Evolutionary conservation across 2,329 filamentous ascomycete genomes (phyloP).

Genomic region (Coniochaeta pulveracea): DNA sequence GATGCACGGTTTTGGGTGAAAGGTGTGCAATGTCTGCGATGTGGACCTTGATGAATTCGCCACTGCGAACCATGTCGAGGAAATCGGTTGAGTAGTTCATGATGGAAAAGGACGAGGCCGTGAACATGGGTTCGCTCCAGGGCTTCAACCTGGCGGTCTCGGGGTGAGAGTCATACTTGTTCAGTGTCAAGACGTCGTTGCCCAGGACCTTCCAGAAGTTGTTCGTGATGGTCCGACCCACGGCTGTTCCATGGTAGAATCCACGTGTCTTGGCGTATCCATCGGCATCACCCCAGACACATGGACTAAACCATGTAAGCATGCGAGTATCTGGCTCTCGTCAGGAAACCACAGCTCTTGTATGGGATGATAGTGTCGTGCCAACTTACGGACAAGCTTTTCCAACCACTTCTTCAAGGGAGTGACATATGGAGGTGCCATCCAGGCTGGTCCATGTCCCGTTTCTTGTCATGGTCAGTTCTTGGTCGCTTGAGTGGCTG

Average conservation of each 20-base stretch:
- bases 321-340: conserved; percentile 41
- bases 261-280: conserved; percentile 42
- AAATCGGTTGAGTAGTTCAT: conserved; percentile 48
- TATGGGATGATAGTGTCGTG: background rate
- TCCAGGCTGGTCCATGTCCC: conserved; percentile 48
- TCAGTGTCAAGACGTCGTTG: conserved; percentile 40
- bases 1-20: conserved; percentile 30
- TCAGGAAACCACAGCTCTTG: background rate
- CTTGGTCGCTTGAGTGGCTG: conserved; percentile 10
- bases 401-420: conserved; percentile 59
- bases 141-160: conserved; percentile 42
- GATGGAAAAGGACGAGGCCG: conserved; percentile 44
- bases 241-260: conserved; percentile 44
- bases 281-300: conserved; percentile 56
- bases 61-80: conserved; percentile 41
- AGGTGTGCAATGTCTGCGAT: conserved; percentile 38
- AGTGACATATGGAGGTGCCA: conserved; percentile 51
- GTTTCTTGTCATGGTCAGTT: conserved; percentile 11
- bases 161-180: conserved; percentile 41
- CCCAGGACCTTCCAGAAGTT: conserved; percentile 47
- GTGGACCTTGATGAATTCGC: conserved; percentile 36
- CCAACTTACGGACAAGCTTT: conserved; percentile 43
- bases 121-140: conserved; percentile 38
- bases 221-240: conserved; percentile 44
- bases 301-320: conserved; percentile 65